Base-by-base conservation (phyloP, 495 filamentous ascomycete genomes). In the Saxophila tyrrhenica region DNA sequence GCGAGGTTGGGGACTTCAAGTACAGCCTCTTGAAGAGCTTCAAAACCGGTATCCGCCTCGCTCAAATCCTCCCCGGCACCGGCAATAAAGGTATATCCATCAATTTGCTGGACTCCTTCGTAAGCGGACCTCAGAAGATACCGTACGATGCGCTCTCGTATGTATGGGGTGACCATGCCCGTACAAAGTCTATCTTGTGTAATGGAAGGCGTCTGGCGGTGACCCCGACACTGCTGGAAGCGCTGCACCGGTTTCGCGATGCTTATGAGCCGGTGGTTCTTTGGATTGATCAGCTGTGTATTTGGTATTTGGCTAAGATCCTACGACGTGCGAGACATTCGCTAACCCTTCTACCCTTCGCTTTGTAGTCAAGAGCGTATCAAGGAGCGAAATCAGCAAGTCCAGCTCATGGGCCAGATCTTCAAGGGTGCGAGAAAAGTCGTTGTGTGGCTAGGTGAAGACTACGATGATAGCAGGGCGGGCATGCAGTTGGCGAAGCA, bases 201-300 rank as follows among this genome's bases (percentile, higher is more conserved):
- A 57, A 60, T 39, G 57, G 57, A 2, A 22, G 17, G 16, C 48
- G 52, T 9, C 43, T 62, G 3, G 21, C 41, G 1, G 45, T 62
- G 0, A 62, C 60, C 0, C 42, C 10, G 49, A 54, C 48, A 7
- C 57, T 62, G 22, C 20, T 52, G 5, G 51, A 60, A 50, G 60
- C 60, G 38, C 48, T 62, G 19, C 56, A 57, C 3, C 56, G 60
- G 10, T 51, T 62, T 38, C 60, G 60, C 2, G 47, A 60, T 32
- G 2, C 32, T 2, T n/a, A 41, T 39, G 11, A 22, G 1, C 21
- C 15, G 11, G 49, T 53, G 9, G 49, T 56, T 29, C 29, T 68
- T 1, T 68, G 64, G 62, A 58, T 58, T n/a, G 66, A 68, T 42
- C 57, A 59, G 8, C 49, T 68, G 39, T 68, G 65, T 45, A 67